Conservation (phyloP, 495 filamentous ascomycete species). For the Neurospora hispaniola region DNA sequence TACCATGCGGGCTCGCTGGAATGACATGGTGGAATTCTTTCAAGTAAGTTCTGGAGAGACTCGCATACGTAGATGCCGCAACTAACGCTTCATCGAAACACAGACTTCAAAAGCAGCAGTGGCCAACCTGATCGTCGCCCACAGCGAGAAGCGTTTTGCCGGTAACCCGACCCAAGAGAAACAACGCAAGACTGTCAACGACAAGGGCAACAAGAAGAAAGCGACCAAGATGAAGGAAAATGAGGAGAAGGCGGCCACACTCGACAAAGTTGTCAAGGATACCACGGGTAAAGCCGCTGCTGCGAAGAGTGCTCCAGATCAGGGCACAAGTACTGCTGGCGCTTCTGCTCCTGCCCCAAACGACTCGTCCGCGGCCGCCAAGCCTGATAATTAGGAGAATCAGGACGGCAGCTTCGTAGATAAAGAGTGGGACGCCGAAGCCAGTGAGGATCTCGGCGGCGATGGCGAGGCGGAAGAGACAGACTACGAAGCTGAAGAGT, state of each 20-base stretch:
- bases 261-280: not conserved
- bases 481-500: not conserved
- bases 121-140: not conserved
- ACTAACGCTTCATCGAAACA: not conserved
- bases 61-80: not conserved
- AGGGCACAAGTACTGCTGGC: not conserved
- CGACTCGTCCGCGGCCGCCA: not conserved
- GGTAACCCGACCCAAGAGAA: not conserved
- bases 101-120: not conserved
- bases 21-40: not conserved
- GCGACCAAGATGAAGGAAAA: not conserved
- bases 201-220: not conserved
- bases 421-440: not conserved
- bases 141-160: not conserved
- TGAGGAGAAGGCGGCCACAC: not conserved
- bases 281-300: not conserved
- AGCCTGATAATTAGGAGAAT: not conserved
- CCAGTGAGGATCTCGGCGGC: not conserved
- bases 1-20: not conserved
- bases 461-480: too few species aligned
- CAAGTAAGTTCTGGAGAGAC: not conserved
- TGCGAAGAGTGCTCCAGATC: not conserved
- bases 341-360: not conserved
- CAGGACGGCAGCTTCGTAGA: not conserved
- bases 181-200: not conserved